Conservation (phyloP, 805 yeast species). For the Cyberlindnera subsufficiens region DNA sequence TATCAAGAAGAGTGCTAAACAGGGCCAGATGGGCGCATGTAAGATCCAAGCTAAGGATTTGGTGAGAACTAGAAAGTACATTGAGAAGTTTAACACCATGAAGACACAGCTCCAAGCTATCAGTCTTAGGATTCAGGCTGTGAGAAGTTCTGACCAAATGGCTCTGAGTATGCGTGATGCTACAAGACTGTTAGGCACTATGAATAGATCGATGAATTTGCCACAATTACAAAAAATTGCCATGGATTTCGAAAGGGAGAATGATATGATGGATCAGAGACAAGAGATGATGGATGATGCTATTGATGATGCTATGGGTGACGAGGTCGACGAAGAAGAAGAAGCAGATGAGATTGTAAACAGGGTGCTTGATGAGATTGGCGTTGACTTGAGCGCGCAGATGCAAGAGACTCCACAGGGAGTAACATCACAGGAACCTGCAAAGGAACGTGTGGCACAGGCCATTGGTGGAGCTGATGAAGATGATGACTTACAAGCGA, state of each 20-base stretch:
- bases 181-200: conserved; percentile 71
- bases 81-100: conserved; percentile 86
- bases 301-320: conserved; percentile 93
- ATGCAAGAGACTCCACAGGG: conserved; percentile 41
- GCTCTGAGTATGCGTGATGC: conserved; percentile 93
- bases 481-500: conserved; percentile 85
- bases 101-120: conserved; percentile 95
- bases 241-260: conserved; percentile 91
- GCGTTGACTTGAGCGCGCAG: conserved; percentile 66
- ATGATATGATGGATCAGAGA: conserved; percentile 96
- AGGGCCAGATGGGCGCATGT: conserved; percentile 82
- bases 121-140: conserved; percentile 83
- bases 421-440: conserved; percentile 17
- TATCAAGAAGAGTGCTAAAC: conserved; percentile 87
- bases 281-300: conserved; percentile 99
- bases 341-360: conserved; percentile 89
- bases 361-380: conserved; percentile 93
- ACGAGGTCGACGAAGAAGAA: conserved; percentile 80
- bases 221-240: conserved; percentile 87
- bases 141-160: conserved; percentile 93
- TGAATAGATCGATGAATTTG: conserved; percentile 87
- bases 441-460: conserved; percentile 42
- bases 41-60: conserved; percentile 95
- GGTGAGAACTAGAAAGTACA: conserved; percentile 75
- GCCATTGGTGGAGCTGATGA: conserved; percentile 44